phyloP scores from a whole-genome alignment of 805 yeast species.

The Kluyveromyces dobzhanskii region DNA sequence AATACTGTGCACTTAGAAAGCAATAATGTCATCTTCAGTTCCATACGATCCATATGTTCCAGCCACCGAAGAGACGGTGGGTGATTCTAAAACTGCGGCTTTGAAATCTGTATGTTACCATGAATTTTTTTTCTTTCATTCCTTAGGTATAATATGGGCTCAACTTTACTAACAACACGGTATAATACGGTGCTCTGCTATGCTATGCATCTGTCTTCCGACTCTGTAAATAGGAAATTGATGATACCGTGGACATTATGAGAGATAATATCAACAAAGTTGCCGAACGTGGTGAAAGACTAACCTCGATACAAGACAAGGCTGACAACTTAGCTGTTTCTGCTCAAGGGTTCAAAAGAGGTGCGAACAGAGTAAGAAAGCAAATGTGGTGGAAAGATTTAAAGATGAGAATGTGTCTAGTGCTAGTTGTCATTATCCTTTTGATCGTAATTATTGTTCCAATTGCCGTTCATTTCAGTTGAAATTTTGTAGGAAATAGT shows the following conservation, averaged over 20 bases:
- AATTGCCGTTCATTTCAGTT: conserved; percentile 77
- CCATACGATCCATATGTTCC: conserved; percentile 87
- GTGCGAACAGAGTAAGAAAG: conserved; percentile 94
- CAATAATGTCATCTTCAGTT: conserved; percentile 59
- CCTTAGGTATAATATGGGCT: no score
- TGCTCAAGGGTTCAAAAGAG: conserved; percentile 92
- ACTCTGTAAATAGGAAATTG: conserved; percentile 52
- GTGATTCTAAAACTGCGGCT: conserved; percentile 59
- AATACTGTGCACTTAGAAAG: background rate
- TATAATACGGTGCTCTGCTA: no score
- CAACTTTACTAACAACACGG: no score
- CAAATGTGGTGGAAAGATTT: conserved; percentile 99
- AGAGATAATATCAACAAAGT: conserved; percentile 93
- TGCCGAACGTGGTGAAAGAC: conserved; percentile 86
- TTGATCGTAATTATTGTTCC: conserved; percentile 83
- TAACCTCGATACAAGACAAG: conserved; percentile 85
- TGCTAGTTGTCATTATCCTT: conserved; percentile 70
- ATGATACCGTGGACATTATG: conserved; percentile 96
- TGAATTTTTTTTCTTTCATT: background rate
- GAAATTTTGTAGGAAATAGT: conserved; percentile 1
- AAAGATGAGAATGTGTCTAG: conserved; percentile 89
- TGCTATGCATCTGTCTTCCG: background rate
- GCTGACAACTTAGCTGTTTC: conserved; percentile 87
- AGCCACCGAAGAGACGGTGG: conserved; percentile 34
- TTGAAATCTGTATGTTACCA: conserved; percentile 71